Percentiles rank a stretch among this genome's conserved stretches.
These are phyloP conservation scores for Acacia melanoxylon DNA, from an alignment of 306 rosid species.

Conservation along the genomic window DNA sequence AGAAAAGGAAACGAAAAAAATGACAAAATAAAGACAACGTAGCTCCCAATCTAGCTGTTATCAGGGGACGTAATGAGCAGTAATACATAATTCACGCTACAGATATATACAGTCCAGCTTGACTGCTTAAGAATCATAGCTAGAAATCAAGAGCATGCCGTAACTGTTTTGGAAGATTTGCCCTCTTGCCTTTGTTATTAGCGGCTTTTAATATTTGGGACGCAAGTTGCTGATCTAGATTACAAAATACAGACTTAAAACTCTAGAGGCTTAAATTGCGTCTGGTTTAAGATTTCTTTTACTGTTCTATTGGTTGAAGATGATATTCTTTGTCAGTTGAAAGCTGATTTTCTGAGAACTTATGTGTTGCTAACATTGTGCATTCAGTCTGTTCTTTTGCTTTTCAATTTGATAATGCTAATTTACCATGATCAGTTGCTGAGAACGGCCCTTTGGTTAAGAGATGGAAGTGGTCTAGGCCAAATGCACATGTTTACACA, in stretches of 20 bases:
- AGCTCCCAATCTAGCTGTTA: background rate
- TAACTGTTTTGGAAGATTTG: background rate
- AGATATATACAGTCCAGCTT: background rate
- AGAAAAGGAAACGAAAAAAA: background rate
- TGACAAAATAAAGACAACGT: background rate
- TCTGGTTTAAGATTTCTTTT: background rate
- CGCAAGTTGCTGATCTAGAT: background rate
- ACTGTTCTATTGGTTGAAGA: background rate
- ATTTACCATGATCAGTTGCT: slow-evolving; percentile 43
- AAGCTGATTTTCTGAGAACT: background rate
- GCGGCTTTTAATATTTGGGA: background rate
- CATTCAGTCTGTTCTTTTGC: background rate
- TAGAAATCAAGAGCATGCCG: background rate
- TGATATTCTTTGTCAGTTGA: background rate
- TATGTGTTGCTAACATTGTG: background rate
- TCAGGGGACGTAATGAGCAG: background rate
- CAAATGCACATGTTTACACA: slow-evolving; percentile 51
- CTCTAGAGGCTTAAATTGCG: background rate
- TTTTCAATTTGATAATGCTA: slow-evolving; percentile 10
- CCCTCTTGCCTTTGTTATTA: background rate
- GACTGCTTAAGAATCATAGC: background rate
- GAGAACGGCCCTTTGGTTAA: slow-evolving; percentile 51
- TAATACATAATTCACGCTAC: background rate
- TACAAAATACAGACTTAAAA: background rate
- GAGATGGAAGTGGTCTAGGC: slow-evolving; percentile 92